Base-by-base conservation (phyloP, 202 grass and related monocot genomes). In the Dendrocalamus latiflorus region DNA sequence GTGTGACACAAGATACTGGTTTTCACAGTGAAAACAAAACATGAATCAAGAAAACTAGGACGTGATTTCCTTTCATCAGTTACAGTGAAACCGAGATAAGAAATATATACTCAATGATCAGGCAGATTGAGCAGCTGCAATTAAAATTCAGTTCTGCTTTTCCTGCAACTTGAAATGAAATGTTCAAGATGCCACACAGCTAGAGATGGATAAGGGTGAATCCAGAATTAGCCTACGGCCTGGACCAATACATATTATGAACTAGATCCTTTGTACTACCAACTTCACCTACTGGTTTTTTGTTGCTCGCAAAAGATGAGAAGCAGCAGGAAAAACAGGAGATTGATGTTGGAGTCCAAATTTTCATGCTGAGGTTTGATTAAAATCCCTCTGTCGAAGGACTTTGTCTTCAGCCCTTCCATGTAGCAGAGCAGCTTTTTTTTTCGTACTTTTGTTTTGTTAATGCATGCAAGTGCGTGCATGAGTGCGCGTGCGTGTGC, bases 311-410 rank as follows among this genome's bases (percentile, higher is more conserved):
- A n/a, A n/a, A n/a, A n/a, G n/a, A n/a, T n/a, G n/a, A n/a, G n/a
- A n/a, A n/a, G n/a, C n/a, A n/a, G n/a, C n/a, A n/a, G n/a, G n/a
- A n/a, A n/a, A n/a, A n/a, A n/a, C n/a, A n/a, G n/a, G n/a, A n/a
- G n/a, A n/a, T n/a, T n/a, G n/a, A n/a, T n/a, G n/a, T n/a, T n/a
- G n/a, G 73, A 78, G 83, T 86, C 88, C 60, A 79, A 82, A 45
- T 83, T 74, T 74, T 86, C 88, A 79, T 63, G 73, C 79, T 60
- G 28, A 47, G 21, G 78, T 66, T 55, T 14, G 51, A 30, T 12
- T 12, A 61, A 83, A 57, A 61, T 21, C 39, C 20, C 65, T 79
- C 50, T 47, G 58, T 24, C 14, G 41, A 51, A 17, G 30, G 26
- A 65, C 36, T 76, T 68, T 81, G 62, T 6, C 70, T 21, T 44